Evolutionary conservation across 192 early-diverging fungal genomes (phyloP).

Genomic region (Funneliformis geosporum): DNA sequence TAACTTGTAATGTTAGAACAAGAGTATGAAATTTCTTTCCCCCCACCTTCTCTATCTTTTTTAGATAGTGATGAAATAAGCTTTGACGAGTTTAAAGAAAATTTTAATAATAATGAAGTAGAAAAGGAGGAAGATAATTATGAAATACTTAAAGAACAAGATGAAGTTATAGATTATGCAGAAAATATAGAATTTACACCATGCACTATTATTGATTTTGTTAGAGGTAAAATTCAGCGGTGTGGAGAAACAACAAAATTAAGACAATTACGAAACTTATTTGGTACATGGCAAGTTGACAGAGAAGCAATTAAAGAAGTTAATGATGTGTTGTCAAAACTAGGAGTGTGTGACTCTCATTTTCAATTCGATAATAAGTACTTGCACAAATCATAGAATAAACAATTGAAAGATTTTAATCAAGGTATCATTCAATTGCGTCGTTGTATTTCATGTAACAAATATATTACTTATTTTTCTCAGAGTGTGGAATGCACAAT

Average conservation of each 20-base stretch:
- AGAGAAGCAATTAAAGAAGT: not conserved
- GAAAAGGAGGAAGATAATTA: not conserved
- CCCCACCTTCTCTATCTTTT: not conserved
- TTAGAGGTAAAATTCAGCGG: not conserved
- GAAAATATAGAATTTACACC: not conserved
- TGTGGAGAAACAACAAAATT: not conserved
- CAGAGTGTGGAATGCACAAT: not conserved
- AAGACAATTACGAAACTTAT: not conserved
- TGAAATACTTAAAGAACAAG: not conserved
- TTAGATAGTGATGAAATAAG: not conserved
- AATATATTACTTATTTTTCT: not conserved
- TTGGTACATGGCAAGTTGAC: not conserved
- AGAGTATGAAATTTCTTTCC: not conserved
- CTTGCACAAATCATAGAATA: not conserved
- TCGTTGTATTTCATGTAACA: not conserved
- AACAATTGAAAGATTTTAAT: not conserved
- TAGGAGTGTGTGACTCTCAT: not conserved
- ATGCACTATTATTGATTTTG: not conserved
- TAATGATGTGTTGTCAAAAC: not conserved
- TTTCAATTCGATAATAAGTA: not conserved
- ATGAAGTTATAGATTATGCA: not conserved
- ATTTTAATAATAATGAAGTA: too few species aligned
- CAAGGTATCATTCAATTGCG: not conserved
- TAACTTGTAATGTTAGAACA: not conserved
- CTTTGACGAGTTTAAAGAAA: too few species aligned